Evolutionary conservation across 345 rosid genomes (phyloP).

Genomic region (Sonneratia caseolaris): DNA sequence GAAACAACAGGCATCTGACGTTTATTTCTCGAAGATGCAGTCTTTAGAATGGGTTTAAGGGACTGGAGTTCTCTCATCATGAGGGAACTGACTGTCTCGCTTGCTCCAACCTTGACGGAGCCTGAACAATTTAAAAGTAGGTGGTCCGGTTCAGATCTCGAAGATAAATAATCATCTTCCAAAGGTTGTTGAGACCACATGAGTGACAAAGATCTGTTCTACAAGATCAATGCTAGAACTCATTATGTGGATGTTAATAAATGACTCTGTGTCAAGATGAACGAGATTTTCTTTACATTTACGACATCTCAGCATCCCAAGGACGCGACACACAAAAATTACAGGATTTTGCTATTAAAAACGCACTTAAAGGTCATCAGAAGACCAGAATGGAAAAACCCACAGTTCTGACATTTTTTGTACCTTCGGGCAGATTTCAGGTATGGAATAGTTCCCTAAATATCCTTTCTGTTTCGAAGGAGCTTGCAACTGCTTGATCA

Average conservation of each 20-base stretch:
- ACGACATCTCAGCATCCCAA: background rate
- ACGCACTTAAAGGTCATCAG: background rate
- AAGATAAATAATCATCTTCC: background rate
- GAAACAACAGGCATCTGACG: conserved; percentile 39
- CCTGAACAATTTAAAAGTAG: conserved; percentile 57
- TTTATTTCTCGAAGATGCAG: conserved; percentile 21
- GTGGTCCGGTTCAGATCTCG: background rate
- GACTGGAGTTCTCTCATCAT: conserved; percentile 77
- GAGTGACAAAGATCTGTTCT: background rate
- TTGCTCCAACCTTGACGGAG: conserved; percentile 69
- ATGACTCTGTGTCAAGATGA: too few species aligned
- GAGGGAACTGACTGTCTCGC: conserved; percentile 67
- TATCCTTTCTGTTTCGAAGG: background rate
- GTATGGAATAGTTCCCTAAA: background rate
- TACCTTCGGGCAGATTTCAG: background rate
- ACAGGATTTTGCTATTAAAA: background rate
- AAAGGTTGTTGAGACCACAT: background rate
- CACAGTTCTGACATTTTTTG: background rate
- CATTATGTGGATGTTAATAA: background rate
- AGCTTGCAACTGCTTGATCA: background rate
- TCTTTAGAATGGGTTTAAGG: conserved; percentile 33
- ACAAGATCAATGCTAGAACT: background rate
- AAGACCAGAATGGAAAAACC: background rate
- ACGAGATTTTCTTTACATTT: background rate
- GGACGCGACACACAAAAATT: background rate